phyloP scores from a whole-genome alignment of 208 protist genomes.

The Leishmania tropica region DNA sequence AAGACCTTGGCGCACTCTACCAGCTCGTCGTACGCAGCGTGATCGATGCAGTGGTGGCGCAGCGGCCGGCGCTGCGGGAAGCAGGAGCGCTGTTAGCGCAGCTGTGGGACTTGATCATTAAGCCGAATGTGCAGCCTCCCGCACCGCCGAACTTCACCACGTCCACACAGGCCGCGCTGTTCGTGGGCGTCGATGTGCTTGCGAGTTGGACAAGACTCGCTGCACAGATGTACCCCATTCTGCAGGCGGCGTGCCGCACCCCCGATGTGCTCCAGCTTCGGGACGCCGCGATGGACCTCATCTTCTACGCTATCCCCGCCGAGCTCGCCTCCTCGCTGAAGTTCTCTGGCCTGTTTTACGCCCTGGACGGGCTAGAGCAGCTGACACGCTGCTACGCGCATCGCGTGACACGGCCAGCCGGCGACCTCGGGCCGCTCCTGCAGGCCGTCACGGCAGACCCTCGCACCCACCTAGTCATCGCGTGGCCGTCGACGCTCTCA shows the following conservation, averaged over 20 bases:
- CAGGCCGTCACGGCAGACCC: constrained; percentile 35
- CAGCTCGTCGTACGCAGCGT: constrained; percentile 52
- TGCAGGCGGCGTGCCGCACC: constrained; percentile 42
- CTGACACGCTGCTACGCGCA: constrained; percentile 28
- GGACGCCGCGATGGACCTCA: constrained; percentile 49
- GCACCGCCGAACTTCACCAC: constrained; percentile 36
- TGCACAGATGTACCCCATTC: constrained; percentile 33
- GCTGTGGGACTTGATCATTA: constrained; percentile 56
- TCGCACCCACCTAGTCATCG: constrained; percentile 26
- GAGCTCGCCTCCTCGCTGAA: constrained; percentile 58
- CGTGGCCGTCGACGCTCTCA: constrained; percentile 37
- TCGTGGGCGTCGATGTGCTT: constrained; percentile 48
- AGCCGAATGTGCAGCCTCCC: constrained; percentile 27
- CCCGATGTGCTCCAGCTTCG: constrained; percentile 39
- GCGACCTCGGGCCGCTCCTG: constrained; percentile 56
- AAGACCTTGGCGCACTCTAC: constrained; percentile 48
- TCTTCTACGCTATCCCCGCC: constrained; percentile 54
- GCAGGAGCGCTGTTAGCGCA: constrained; percentile 42
- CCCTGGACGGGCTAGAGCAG: constrained; percentile 49
- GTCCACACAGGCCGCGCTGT: constrained; percentile 31
- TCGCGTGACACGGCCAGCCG: constrained; percentile 37
- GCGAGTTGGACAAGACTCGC: constrained; percentile 55
- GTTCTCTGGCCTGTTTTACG: constrained; percentile 63
- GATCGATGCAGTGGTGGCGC: constrained; percentile 63
- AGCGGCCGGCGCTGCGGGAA: constrained; percentile 55